These are phyloP conservation scores for Metarhizium brunneum DNA, from an alignment of 2,329 filamentous ascomycete genomes.

Conservation along the genomic window DNA sequence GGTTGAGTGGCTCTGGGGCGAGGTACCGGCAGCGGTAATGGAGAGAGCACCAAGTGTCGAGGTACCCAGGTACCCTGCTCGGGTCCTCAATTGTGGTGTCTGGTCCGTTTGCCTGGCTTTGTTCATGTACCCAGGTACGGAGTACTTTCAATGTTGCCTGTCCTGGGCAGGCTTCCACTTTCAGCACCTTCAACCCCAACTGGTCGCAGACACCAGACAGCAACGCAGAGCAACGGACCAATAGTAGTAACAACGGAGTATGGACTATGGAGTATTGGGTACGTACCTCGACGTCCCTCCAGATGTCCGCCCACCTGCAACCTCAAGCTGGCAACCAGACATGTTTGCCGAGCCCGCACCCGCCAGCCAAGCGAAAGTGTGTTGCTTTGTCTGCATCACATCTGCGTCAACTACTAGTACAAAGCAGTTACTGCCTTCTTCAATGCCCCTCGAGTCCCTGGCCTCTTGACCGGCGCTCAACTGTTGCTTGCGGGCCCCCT, in stretches of 20 bases:
- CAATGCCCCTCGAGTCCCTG: no score
- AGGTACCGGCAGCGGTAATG: slow-evolving; percentile 7
- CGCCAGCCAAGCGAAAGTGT: background rate
- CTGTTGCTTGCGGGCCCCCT: background rate
- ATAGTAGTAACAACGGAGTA: no score
- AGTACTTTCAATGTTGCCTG: background rate
- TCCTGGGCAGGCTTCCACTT: no score
- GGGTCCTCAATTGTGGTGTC: no score
- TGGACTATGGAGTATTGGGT: background rate
- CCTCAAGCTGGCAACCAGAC: background rate
- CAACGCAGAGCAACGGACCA: no score
- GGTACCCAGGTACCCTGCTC: no score
- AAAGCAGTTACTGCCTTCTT: no score
- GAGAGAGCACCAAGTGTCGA: background rate
- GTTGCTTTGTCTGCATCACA: background rate
- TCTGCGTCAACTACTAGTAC: background rate
- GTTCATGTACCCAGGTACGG: background rate
- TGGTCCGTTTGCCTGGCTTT: no score
- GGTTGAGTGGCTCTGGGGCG: slow-evolving; percentile 1
- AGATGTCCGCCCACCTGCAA: background rate
- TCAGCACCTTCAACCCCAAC: background rate
- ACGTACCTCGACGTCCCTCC: background rate
- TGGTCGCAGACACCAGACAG: background rate
- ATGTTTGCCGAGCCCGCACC: background rate
- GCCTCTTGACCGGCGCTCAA: background rate